Conservation (phyloP, 306 rosid genomes). For the Parietaria judaica region DNA sequence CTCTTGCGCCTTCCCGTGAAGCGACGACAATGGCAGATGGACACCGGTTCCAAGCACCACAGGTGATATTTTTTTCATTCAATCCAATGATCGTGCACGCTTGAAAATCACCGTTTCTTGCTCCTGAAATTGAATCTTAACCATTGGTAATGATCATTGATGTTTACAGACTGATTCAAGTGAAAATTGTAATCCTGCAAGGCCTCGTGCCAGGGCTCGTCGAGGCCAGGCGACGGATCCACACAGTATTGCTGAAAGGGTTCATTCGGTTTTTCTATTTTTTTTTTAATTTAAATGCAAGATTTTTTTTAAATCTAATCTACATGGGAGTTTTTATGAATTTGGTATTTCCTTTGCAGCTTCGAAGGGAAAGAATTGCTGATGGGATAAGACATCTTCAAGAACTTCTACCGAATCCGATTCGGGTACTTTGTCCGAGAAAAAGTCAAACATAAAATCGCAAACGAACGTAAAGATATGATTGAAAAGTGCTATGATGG, state of each 20-base stretch:
- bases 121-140: no score
- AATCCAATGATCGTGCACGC: no score
- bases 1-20: no score
- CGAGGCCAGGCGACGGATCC: conserved; percentile 50
- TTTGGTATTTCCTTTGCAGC: conserved; percentile 12
- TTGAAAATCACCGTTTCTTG: no score
- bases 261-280: conserved; percentile 16
- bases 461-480: background rate
- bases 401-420: conserved; percentile 40
- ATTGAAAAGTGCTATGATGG: background rate
- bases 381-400: conserved; percentile 39
- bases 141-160: no score
- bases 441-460: no score
- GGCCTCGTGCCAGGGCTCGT: conserved; percentile 33
- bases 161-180: no score
- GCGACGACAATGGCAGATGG: no score
- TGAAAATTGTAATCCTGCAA: conserved; percentile 16
- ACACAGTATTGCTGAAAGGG: conserved; percentile 48
- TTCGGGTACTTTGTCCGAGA: conserved; percentile 15
- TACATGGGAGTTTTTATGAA: background rate
- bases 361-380: conserved; percentile 41
- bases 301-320: background rate
- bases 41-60: no score
- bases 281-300: background rate
- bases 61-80: no score